Evolutionary conservation across 495 filamentous ascomycete genomes (phyloP).

Genomic region (Endocarpon pusillum): DNA sequence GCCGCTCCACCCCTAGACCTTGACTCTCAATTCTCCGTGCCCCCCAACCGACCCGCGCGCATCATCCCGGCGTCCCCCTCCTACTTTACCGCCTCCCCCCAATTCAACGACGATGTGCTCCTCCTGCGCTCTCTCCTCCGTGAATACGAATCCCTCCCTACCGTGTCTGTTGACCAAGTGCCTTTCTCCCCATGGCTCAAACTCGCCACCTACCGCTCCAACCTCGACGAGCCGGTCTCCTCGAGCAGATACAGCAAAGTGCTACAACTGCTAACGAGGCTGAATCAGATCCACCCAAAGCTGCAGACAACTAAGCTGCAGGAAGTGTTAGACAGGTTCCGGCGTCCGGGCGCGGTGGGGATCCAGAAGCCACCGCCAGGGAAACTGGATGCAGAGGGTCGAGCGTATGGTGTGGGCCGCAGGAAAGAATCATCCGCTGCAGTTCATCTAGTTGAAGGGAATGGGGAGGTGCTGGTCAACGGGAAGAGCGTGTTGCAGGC

Average conservation of each 20-base stretch:
- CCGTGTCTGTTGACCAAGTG: slow-evolving; percentile 40
- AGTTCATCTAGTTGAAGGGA: slow-evolving; percentile 78
- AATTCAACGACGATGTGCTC: slow-evolving; percentile 75
- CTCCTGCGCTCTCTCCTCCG: slow-evolving; percentile 49
- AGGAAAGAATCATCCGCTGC: slow-evolving; percentile 73
- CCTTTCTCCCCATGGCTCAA: slow-evolving; percentile 76
- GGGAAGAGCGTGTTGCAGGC: slow-evolving; percentile 59
- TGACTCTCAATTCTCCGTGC: too few species aligned
- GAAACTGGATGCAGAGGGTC: slow-evolving; percentile 53
- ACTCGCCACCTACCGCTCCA: slow-evolving; percentile 53
- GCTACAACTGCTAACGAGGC: slow-evolving; percentile 51
- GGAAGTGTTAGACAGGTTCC: slow-evolving; percentile 46
- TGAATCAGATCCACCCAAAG: slow-evolving; percentile 73
- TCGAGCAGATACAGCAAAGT: slow-evolving; percentile 63
- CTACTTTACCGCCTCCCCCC: slow-evolving; percentile 77
- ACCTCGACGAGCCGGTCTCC: slow-evolving; percentile 59
- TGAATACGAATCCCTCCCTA: slow-evolving; percentile 55
- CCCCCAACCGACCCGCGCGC: too few species aligned
- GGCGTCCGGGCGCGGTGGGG: slow-evolving; percentile 56
- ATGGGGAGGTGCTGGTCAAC: slow-evolving; percentile 78
- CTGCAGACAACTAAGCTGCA: slow-evolving; percentile 54
- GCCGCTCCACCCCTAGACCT: slow-evolving; percentile 33
- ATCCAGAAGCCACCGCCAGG: slow-evolving; percentile 36
- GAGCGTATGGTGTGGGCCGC: slow-evolving; percentile 60
- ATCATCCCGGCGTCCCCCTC: slow-evolving; percentile 71